Conservation (phyloP, 345 rosid species). For the Corchorus capsularis region DNA sequence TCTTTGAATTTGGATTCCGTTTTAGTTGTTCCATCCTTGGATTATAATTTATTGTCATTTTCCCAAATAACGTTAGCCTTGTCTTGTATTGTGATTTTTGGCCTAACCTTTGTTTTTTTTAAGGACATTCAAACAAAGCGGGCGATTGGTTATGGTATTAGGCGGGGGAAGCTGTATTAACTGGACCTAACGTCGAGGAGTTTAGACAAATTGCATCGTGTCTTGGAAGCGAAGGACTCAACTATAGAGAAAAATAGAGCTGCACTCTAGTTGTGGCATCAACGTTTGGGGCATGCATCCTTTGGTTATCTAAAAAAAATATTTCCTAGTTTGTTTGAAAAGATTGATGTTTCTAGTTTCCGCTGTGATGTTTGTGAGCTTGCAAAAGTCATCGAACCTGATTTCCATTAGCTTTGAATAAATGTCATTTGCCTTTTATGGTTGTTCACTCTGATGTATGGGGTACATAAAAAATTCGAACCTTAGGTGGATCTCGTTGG, state of each 20-base stretch:
- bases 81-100: too few species aligned
- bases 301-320: conserved; percentile 2
- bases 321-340: conserved; percentile 12
- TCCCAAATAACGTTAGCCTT: too few species aligned
- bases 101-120: neutral
- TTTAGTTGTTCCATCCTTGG: too few species aligned
- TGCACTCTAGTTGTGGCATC: conserved; percentile 1
- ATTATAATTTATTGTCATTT: too few species aligned
- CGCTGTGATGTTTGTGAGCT: neutral
- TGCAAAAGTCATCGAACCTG: neutral
- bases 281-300: neutral
- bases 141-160: conserved; percentile 15
- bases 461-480: neutral
- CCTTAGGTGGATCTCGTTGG: neutral
- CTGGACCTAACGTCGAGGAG: neutral
- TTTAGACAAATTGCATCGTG: neutral
- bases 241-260: neutral
- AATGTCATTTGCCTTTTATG: neutral
- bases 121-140: conserved; percentile 7
- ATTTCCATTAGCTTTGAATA: neutral
- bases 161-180: neutral
- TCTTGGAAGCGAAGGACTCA: neutral
- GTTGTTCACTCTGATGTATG: conserved; percentile 14
- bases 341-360: neutral
- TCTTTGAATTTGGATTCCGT: too few species aligned